Evolutionary conservation across 1,284 basidiomycete genomes (phyloP).

Genomic region (Quambalaria eucalypti): DNA sequence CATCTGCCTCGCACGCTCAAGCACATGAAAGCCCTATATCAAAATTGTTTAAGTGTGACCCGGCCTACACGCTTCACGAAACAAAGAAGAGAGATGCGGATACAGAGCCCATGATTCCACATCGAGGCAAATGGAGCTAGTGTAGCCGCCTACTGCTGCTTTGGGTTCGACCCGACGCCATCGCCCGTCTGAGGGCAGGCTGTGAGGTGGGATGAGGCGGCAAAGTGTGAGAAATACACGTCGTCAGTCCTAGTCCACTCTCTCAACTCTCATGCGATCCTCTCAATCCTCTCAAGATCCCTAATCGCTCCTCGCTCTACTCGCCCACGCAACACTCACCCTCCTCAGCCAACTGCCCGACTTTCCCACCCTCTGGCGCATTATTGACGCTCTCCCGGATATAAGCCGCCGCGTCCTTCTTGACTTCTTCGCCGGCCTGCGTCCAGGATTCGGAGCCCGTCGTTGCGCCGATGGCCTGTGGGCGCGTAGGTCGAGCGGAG

Average conservation of each 20-base stretch:
- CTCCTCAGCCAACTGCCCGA: background rate
- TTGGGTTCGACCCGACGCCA: no score
- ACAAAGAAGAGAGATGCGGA: no score
- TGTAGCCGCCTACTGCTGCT: no score
- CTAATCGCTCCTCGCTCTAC: background rate
- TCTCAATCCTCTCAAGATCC: background rate
- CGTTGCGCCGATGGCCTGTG: background rate
- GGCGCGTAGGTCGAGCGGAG: background rate
- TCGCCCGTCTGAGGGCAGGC: conserved; percentile 1
- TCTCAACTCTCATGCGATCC: background rate
- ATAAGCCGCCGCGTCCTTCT: background rate
- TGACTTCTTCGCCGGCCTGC: background rate
- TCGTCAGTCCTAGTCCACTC: background rate
- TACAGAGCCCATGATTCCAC: no score
- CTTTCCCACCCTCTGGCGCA: background rate
- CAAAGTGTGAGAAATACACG: background rate
- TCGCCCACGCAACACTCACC: background rate
- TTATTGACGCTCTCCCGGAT: background rate
- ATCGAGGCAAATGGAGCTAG: no score
- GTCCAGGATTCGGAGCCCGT: background rate
- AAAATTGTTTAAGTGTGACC: no score
- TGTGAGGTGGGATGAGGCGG: background rate
- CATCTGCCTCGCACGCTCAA: no score
- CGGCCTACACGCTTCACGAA: no score
- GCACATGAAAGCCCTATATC: no score